A percentile compares a stretch with the other conserved stretches of the same genome.
Evolutionary conservation across 768 basidiomycete species (phyloP).

Genomic region (Strobilomyces dryophilus): DNA sequence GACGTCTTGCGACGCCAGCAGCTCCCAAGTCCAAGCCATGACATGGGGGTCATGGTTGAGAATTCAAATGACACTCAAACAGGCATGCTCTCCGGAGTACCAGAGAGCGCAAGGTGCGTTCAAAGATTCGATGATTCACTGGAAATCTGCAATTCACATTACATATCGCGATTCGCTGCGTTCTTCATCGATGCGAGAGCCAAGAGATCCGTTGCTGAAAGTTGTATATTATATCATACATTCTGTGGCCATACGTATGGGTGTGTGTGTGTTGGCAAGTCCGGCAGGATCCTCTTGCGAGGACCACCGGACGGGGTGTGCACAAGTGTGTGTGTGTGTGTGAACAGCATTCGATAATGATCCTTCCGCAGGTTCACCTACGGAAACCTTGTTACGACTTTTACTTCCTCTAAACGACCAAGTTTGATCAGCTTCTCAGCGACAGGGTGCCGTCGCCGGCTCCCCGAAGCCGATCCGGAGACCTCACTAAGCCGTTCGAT

Average conservation of each 20-base stretch:
- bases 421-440: conserved; percentile 68
- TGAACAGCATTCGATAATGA: conserved; percentile 56
- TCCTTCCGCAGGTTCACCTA: conserved; percentile 82
- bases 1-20: conserved; percentile 3
- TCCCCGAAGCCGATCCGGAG: conserved; percentile 71
- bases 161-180: conserved; percentile 77
- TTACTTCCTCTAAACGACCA: conserved; percentile 84
- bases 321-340: conserved; percentile 1
- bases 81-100: conserved; percentile 72
- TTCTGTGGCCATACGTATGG: not conserved
- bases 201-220: conserved; percentile 69
- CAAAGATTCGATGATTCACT: conserved; percentile 79
- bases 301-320: too few species aligned
- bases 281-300: too few species aligned
- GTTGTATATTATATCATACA: conserved; percentile 30
- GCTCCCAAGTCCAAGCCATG: conserved; percentile 13
- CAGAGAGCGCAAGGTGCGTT: conserved; percentile 76
- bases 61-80: conserved; percentile 69
- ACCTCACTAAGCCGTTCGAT: conserved; percentile 90
- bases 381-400: conserved; percentile 80
- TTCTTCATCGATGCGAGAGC: conserved; percentile 80
- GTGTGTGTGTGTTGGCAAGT: too few species aligned
- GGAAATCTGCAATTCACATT: conserved; percentile 62
- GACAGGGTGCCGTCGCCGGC: conserved; percentile 46
- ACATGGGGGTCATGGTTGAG: conserved; percentile 42